These are phyloP conservation scores for Lagenaria siceraria DNA, from an alignment of 306 rosid species.

Conservation along the genomic window DNA sequence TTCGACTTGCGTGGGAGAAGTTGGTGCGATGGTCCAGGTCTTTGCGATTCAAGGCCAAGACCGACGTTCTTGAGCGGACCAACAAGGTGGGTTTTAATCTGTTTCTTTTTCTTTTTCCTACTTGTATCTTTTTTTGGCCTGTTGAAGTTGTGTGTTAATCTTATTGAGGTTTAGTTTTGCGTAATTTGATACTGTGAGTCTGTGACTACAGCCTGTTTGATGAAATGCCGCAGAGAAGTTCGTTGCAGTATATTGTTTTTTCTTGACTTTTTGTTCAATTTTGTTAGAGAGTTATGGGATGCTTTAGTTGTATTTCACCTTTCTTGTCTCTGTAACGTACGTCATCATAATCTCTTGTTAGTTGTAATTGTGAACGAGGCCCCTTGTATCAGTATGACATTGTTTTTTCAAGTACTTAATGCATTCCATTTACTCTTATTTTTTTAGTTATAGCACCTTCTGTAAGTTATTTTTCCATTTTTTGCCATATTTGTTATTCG, in stretches of 20 bases:
- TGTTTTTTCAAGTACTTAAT: not conserved
- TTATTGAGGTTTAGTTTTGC: not conserved
- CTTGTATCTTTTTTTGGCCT: not conserved
- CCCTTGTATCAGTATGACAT: not conserved
- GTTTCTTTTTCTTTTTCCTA: not conserved
- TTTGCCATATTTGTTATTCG: not conserved
- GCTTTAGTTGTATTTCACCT: not conserved
- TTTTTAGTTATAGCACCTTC: not conserved
- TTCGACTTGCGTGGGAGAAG: slow-evolving; percentile 86
- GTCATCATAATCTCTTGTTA: not conserved
- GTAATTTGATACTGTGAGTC: not conserved
- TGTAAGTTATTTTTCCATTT: not conserved
- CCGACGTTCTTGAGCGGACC: slow-evolving; percentile 76
- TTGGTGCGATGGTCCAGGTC: slow-evolving; percentile 85
- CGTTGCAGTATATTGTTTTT: not conserved
- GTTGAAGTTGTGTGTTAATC: not conserved
- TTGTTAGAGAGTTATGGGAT: not conserved
- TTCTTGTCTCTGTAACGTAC: not conserved
- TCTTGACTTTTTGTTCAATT: not conserved
- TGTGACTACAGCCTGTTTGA: not conserved
- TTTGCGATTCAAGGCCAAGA: slow-evolving; percentile 59
- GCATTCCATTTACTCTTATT: not conserved
- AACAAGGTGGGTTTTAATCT: slow-evolving; percentile 43
- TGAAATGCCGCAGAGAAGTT: not conserved
- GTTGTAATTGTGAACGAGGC: not conserved